These are phyloP conservation scores for Inga oerstediana DNA, from an alignment of 306 rosid genomes.

Conservation along the genomic window DNA sequence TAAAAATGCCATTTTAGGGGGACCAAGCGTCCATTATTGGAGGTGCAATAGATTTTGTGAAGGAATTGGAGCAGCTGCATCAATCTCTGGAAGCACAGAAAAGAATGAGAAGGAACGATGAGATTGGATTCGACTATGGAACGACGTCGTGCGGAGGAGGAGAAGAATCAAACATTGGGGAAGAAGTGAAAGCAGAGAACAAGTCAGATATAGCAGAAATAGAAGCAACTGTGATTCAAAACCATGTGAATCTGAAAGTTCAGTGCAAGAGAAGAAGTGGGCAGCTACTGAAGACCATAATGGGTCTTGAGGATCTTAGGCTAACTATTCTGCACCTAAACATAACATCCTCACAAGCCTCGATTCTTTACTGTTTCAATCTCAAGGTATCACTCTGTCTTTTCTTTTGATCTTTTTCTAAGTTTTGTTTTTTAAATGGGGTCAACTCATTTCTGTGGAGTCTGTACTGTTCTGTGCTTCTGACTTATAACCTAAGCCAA, in stretches of 20 bases:
- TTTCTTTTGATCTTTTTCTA: not conserved
- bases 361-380: constrained; percentile 83
- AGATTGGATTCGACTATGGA: constrained; percentile 39
- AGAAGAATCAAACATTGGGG: constrained; percentile 36
- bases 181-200: constrained; percentile 60
- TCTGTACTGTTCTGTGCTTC: constrained; percentile 39
- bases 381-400: constrained; percentile 78
- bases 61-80: constrained; percentile 85
- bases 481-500: constrained; percentile 57
- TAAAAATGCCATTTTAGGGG: constrained; percentile 52
- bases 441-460: constrained; percentile 36
- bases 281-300: constrained; percentile 71
- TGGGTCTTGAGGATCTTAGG: constrained; percentile 81
- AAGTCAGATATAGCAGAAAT: constrained; percentile 72
- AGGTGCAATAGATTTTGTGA: constrained; percentile 96
- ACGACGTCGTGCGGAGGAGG: constrained; percentile 58
- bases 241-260: constrained; percentile 90
- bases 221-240: constrained; percentile 78
- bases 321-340: constrained; percentile 85
- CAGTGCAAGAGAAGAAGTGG: constrained; percentile 62
- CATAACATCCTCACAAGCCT: constrained; percentile 63
- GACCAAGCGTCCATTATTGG: constrained; percentile 98
- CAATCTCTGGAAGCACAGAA: constrained; percentile 78
- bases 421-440: not conserved
- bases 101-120: constrained; percentile 54